Evolutionary conservation across 306 rosid species (phyloP).

Genomic region (Medicago ruthenica): DNA sequence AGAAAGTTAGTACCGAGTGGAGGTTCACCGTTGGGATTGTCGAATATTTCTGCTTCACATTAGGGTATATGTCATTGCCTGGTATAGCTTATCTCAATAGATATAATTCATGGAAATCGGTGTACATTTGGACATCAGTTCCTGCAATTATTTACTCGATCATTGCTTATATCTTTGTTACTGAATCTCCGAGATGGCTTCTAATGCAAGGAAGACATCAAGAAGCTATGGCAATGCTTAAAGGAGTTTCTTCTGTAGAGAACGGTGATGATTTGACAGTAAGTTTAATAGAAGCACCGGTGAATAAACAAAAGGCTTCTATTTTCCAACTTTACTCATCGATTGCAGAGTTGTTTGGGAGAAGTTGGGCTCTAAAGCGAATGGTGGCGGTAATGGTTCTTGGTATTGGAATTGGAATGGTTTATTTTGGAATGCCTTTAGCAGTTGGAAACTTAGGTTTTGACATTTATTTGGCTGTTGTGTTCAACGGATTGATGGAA

Average conservation of each 20-base stretch:
- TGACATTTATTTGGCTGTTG: conserved; percentile 49
- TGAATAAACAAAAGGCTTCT: conserved; percentile 22
- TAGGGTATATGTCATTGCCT: conserved; percentile 44
- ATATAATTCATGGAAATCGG: conserved; percentile 39
- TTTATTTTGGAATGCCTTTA: conserved; percentile 55
- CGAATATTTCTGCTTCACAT: conserved; percentile 33
- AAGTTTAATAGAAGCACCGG: background rate
- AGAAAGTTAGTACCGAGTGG: conserved; percentile 45
- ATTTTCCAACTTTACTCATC: conserved; percentile 31
- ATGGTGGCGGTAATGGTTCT: conserved; percentile 33
- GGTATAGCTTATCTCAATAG: conserved; percentile 47
- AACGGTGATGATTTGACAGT: background rate
- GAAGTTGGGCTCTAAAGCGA: conserved; percentile 40
- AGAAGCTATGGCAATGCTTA: conserved; percentile 40
- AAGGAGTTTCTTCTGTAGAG: background rate
- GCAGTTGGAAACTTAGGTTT: conserved; percentile 55
- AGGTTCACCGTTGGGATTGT: conserved; percentile 42
- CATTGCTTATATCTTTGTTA: conserved; percentile 25
- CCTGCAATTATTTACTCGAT: conserved; percentile 40
- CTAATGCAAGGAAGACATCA: conserved; percentile 32
- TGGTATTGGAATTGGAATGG: conserved; percentile 53
- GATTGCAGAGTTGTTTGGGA: conserved; percentile 31
- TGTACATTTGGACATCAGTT: conserved; percentile 43
- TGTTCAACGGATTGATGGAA: conserved; percentile 50
- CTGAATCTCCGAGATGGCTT: conserved; percentile 51